phyloP scores from a whole-genome alignment of 2,329 filamentous ascomycete species.

The Exophiala phaeomuriformis region DNA sequence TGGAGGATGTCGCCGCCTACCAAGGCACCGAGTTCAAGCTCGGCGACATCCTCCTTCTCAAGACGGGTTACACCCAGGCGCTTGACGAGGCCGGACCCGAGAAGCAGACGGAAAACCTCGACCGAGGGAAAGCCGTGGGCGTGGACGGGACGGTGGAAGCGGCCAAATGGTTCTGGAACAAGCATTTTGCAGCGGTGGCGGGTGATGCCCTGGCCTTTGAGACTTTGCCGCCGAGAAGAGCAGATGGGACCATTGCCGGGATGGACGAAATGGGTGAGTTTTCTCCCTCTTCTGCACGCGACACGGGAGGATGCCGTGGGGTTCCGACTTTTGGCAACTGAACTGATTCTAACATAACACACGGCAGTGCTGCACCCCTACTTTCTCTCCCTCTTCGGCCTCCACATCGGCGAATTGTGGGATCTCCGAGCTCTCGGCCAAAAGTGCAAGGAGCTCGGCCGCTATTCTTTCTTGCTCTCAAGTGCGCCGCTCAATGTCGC shows the following conservation, averaged over 20 bases:
- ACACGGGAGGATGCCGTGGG: too few species aligned
- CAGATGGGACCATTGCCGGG: constrained; percentile 14
- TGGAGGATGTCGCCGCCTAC: constrained; percentile 52
- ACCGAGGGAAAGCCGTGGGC: constrained; percentile 39
- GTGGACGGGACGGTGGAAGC: constrained; percentile 44
- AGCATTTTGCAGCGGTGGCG: constrained; percentile 50
- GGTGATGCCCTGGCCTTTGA: constrained; percentile 52
- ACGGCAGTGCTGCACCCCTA: constrained; percentile 39
- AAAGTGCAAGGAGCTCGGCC: constrained; percentile 33
- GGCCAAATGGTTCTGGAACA: constrained; percentile 54
- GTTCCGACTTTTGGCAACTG: too few species aligned
- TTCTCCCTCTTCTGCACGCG: too few species aligned
- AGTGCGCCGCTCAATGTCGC: constrained; percentile 45
- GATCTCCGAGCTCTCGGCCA: constrained; percentile 37
- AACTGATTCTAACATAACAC: too few species aligned
- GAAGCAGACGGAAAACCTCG: constrained; percentile 31
- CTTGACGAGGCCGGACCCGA: constrained; percentile 43
- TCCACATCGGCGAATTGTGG: constrained; percentile 42
- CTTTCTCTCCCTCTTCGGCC: constrained; percentile 44
- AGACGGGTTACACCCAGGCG: constrained; percentile 56
- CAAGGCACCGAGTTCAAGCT: constrained; percentile 50
- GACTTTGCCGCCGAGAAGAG: constrained; percentile 39
- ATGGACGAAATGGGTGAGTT: constrained; percentile 37
- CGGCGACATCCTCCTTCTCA: constrained; percentile 60
- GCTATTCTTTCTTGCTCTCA: constrained; percentile 45